These are phyloP conservation scores for Sphagnum tenellum DNA, from an alignment of 225 moss, liverwort and hornwort genomes.

Conservation along the genomic window DNA sequence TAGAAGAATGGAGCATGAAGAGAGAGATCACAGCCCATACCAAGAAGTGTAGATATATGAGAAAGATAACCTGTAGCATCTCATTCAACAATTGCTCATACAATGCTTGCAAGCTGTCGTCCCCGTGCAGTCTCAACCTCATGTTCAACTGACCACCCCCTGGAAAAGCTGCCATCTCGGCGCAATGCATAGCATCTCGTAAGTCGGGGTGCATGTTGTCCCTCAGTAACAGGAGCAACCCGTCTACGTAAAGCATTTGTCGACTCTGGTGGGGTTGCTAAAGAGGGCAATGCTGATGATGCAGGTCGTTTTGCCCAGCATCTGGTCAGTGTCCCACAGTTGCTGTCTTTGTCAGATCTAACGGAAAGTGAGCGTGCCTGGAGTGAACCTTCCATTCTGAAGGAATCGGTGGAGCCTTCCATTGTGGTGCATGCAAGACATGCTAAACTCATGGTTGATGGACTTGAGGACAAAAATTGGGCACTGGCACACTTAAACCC, in stretches of 20 bases:
- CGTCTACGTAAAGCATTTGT: constrained; percentile 17
- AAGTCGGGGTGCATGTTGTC: constrained; percentile 62
- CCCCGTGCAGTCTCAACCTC: constrained; percentile 34
- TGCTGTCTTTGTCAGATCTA: constrained; percentile 22
- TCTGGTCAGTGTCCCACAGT: constrained; percentile 25
- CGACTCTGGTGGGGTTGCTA: constrained; percentile 11
- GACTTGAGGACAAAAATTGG: not conserved
- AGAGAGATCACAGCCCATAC: no score
- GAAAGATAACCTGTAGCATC: no score
- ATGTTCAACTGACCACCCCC: constrained; percentile 65
- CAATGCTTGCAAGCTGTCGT: constrained; percentile 8
- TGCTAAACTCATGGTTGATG: constrained; percentile 33
- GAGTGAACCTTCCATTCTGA: constrained; percentile 43
- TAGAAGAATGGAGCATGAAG: no score
- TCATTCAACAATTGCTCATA: no score
- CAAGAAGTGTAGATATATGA: no score
- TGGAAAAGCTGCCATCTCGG: constrained; percentile 74
- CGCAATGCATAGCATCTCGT: constrained; percentile 85
- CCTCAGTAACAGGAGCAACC: constrained; percentile 44
- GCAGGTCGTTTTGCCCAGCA: constrained; percentile 34
- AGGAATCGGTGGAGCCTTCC: constrained; percentile 52
- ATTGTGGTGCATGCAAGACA: constrained; percentile 46
- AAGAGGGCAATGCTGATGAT: no score
- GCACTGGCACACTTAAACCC: no score
- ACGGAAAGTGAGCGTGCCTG: constrained; percentile 34